Evolutionary conservation across 768 basidiomycete genomes (phyloP).

Genomic region (Boletus eberwhitei): DNA sequence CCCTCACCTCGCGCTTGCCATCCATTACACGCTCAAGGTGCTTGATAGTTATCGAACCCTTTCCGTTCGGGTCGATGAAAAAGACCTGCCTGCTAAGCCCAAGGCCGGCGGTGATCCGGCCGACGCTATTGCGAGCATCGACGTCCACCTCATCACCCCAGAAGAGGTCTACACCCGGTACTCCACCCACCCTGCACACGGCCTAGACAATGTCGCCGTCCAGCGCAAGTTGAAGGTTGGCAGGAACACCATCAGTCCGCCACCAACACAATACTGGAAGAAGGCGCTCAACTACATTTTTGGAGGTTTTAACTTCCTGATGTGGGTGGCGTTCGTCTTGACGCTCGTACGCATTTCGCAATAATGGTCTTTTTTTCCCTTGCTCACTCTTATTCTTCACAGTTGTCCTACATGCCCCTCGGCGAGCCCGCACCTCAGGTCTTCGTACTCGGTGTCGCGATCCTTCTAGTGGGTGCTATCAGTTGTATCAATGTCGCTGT

Average conservation of each 20-base stretch:
- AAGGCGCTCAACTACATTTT: slow-evolving; percentile 53
- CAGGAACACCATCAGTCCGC: slow-evolving; percentile 48
- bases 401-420: slow-evolving; percentile 51
- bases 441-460: slow-evolving; percentile 47
- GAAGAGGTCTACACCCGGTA: slow-evolving; percentile 45
- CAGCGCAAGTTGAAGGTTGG: slow-evolving; percentile 35
- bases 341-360: slow-evolving; percentile 32
- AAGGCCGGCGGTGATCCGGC: slow-evolving; percentile 30
- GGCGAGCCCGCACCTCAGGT: slow-evolving; percentile 35
- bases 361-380: not conserved
- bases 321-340: slow-evolving; percentile 52
- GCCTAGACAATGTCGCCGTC: slow-evolving; percentile 42
- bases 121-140: slow-evolving; percentile 41
- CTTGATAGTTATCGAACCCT: slow-evolving; percentile 38
- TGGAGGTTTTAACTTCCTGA: slow-evolving; percentile 55
- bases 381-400: slow-evolving; percentile 13
- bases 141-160: slow-evolving; percentile 43
- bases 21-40: not conserved
- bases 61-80: slow-evolving; percentile 40
- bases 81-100: slow-evolving; percentile 14
- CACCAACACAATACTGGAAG: slow-evolving; percentile 43
- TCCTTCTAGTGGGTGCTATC: slow-evolving; percentile 39
- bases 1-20: not conserved
- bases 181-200: slow-evolving; percentile 40
- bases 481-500: not conserved